A percentile compares a stretch with the other conserved stretches of the same genome.
phyloP scores from a whole-genome alignment of 352 stramenopile species.

The Pythium apleroticum region DNA sequence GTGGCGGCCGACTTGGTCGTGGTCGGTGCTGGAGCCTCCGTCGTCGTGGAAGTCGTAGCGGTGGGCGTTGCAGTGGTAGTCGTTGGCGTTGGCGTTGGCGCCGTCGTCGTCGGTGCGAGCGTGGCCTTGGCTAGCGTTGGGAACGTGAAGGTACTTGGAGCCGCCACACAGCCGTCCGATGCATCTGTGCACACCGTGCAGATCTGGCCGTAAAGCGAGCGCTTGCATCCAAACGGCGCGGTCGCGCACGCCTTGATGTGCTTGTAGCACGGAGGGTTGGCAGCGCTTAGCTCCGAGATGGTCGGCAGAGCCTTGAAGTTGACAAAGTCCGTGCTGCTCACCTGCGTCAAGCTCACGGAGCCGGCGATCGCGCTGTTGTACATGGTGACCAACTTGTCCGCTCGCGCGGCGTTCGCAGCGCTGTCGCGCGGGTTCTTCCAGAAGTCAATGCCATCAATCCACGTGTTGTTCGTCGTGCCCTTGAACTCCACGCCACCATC shows the following conservation, averaged over 20 bases:
- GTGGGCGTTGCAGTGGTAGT: not conserved
- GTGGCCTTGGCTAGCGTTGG: conserved; percentile 11
- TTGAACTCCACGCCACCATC: conserved; percentile 65
- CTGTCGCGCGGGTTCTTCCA: conserved; percentile 57
- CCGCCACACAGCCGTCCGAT: conserved; percentile 29
- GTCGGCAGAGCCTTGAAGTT: conserved; percentile 53
- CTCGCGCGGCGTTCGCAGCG: conserved; percentile 42
- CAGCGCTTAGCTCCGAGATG: conserved; percentile 33
- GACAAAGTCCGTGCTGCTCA: conserved; percentile 27
- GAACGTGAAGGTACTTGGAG: conserved; percentile 36
- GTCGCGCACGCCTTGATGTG: conserved; percentile 52
- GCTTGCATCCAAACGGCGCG: conserved; percentile 55
- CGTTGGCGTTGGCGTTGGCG: not conserved
- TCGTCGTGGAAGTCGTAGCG: not conserved
- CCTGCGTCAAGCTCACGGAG: conserved; percentile 30
- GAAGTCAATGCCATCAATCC: conserved; percentile 49
- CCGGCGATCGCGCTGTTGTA: conserved; percentile 42
- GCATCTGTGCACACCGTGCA: conserved; percentile 44
- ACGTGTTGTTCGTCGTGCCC: conserved; percentile 31
- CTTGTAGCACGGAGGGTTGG: conserved; percentile 65
- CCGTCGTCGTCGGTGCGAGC: not conserved
- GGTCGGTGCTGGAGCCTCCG: not conserved
- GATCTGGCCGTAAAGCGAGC: conserved; percentile 53
- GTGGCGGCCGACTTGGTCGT: not conserved
- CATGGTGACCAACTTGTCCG: conserved; percentile 39